These are phyloP conservation scores for Petunia axillaris DNA, from an alignment of 257 asterid species.

Conservation along the genomic window DNA sequence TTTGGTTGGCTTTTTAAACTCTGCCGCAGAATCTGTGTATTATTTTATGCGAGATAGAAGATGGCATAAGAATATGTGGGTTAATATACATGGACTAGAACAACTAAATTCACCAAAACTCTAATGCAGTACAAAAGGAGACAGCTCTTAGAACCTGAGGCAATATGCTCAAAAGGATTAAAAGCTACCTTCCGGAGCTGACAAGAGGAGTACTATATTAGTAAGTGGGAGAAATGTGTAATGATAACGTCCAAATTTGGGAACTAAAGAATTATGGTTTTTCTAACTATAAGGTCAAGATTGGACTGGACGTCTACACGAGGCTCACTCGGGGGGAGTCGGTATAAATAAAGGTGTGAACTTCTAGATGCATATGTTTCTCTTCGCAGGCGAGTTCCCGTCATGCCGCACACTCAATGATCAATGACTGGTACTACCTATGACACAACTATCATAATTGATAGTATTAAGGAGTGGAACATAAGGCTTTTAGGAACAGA, in stretches of 20 bases:
- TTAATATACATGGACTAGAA: too few relatives aligned
- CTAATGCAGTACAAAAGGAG: too few relatives aligned
- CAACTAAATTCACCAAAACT: too few relatives aligned
- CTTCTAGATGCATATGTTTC: conserved; percentile 3
- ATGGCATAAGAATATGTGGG: too few relatives aligned
- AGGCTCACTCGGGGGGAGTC: background rate
- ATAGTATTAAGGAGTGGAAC: background rate
- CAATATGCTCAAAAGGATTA: background rate
- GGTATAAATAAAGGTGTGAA: conserved; percentile 9
- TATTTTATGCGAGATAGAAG: too few relatives aligned
- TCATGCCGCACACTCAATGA: background rate
- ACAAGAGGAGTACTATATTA: background rate
- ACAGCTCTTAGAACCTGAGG: conserved; percentile 4
- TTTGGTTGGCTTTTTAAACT: too few relatives aligned
- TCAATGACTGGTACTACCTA: conserved; percentile 4
- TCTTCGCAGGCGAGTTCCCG: background rate
- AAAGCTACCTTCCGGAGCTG: background rate
- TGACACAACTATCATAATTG: background rate
- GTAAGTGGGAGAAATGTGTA: background rate
- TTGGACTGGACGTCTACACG: background rate
- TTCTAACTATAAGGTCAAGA: background rate
- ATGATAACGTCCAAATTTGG: background rate
- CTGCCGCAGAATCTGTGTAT: too few relatives aligned
- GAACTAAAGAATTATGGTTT: conserved; percentile 11
- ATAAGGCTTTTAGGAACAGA: background rate